phyloP scores from a whole-genome alignment of 192 early-diverging fungal species.

The Coemansia javaensis region DNA sequence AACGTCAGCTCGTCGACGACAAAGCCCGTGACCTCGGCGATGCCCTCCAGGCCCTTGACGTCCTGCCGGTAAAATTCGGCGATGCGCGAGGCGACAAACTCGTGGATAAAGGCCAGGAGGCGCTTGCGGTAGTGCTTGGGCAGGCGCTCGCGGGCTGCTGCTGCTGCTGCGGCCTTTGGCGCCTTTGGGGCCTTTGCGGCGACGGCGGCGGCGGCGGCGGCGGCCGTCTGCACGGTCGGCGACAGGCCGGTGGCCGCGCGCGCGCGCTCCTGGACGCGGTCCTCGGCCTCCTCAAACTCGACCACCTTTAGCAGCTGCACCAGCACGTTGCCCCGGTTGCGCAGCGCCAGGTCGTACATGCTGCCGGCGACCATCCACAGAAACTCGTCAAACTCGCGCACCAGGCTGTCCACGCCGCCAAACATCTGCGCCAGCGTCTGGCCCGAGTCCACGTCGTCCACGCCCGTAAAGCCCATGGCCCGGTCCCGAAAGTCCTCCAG shows the following conservation, averaged over 20 bases:
- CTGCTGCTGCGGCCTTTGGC: neutral
- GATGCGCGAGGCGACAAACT: constrained; percentile 29
- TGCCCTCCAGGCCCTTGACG: constrained; percentile 27
- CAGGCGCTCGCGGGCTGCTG: constrained; percentile 35
- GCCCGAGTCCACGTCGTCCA: constrained; percentile 67
- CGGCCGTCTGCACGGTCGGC: constrained; percentile 2
- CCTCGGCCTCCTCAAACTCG: constrained; percentile 86
- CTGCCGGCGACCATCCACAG: constrained; percentile 80
- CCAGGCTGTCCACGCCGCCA: constrained; percentile 70
- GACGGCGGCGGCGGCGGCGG: constrained; percentile 12
- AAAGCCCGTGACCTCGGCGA: constrained; percentile 62
- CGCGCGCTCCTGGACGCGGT: constrained; percentile 52
- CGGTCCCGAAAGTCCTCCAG: constrained; percentile 83
- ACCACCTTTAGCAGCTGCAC: constrained; percentile 91
- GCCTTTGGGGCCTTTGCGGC: neutral
- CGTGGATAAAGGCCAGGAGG: constrained; percentile 40
- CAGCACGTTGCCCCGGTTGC: constrained; percentile 64
- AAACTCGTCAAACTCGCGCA: constrained; percentile 79
- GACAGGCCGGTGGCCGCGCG: constrained; percentile 20
- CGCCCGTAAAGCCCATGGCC: constrained; percentile 73
- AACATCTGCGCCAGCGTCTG: constrained; percentile 87
- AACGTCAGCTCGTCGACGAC: constrained; percentile 86
- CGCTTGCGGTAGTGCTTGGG: constrained; percentile 42
- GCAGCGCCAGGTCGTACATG: constrained; percentile 74
- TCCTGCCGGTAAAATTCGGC: constrained; percentile 58